phyloP scores from a whole-genome alignment of 768 basidiomycete genomes.

The Cystofilobasidium macerans region DNA sequence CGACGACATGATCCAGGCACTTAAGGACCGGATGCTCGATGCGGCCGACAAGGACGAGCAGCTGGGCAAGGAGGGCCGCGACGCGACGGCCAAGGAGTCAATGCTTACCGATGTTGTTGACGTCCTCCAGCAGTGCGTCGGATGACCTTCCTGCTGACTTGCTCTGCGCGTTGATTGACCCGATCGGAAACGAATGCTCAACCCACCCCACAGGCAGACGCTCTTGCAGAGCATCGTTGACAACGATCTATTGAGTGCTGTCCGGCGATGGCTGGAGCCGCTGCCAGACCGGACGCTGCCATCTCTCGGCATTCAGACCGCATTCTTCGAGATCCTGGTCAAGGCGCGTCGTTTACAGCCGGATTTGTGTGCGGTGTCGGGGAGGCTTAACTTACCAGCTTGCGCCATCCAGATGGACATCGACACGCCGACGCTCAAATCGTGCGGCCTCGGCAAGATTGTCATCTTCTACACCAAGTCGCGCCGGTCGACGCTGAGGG shows the following conservation, averaged over 20 bases:
- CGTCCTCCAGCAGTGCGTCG: constrained; percentile 73
- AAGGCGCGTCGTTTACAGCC: constrained; percentile 39
- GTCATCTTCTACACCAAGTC: constrained; percentile 93
- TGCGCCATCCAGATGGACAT: constrained; percentile 59
- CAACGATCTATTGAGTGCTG: constrained; percentile 83
- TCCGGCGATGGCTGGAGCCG: constrained; percentile 84
- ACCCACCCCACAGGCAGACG: constrained; percentile 57
- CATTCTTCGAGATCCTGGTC: constrained; percentile 68
- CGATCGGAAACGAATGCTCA: neutral
- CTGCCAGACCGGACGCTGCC: constrained; percentile 85
- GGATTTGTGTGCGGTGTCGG: neutral
- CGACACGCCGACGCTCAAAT: constrained; percentile 78
- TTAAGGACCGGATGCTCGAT: constrained; percentile 75
- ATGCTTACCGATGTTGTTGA: constrained; percentile 84
- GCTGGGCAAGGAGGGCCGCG: constrained; percentile 64
- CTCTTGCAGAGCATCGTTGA: constrained; percentile 87
- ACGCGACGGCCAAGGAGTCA: constrained; percentile 72
- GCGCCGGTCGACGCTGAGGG: constrained; percentile 72
- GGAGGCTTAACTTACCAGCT: neutral
- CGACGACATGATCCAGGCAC: constrained; percentile 78
- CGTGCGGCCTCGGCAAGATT: constrained; percentile 76
- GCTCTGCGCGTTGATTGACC: neutral
- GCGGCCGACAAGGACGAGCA: constrained; percentile 77
- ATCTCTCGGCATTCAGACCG: constrained; percentile 86
- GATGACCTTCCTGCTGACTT: neutral